Evolutionary conservation across 441 rosid genomes (phyloP), one percentile per base, ranked within the genome.

Genomic region (Geranium incanum): DNA sequence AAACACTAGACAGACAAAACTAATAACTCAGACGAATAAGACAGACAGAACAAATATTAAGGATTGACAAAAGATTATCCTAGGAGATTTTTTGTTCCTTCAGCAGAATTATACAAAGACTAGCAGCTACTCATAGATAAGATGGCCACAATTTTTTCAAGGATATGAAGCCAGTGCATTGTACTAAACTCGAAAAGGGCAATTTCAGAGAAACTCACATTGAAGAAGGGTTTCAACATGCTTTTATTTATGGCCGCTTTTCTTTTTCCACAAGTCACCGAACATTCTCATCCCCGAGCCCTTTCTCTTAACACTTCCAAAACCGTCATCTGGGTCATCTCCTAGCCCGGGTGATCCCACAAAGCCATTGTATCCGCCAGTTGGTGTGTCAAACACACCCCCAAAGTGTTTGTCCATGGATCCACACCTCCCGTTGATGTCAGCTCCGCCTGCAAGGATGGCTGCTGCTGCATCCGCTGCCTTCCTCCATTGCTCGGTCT

Each of bases 381-480:
- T 69, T 6, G 83, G 73, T 3, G 83, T 72, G 69, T 82, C 89
- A 15, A 89, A 88, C 59, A 86, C 45, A 0, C 95, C 86, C 6
- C 84, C 83, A 36, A 85, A 86, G 70, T 86, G 91, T 86, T 88
- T 89, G 65, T 88, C 96, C 85, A 88, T 77, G 8, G 98, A 89
- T 16, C 89, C 89, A 9, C 93, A 86, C 68, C 89, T 82, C 36
- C 89, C 85, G 11, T 84, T 83, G 77, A 78, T 83, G 72, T 88
- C 97, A 38, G 68, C 83, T 16, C 79, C 91, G 6, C 91, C 92
- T 7, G 96, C 85, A 23, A 93, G 93, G 15, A 93, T 87, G 4
- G 93, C 86, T 41, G 98, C 96, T 64, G 97, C 98, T 0, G 97
- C 98, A 79, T 93, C 97, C 0, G 98, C 98, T 0, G 97, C 97